Base-by-base conservation (phyloP, 768 basidiomycete species). In the Amanita pseudoporphyria region DNA sequence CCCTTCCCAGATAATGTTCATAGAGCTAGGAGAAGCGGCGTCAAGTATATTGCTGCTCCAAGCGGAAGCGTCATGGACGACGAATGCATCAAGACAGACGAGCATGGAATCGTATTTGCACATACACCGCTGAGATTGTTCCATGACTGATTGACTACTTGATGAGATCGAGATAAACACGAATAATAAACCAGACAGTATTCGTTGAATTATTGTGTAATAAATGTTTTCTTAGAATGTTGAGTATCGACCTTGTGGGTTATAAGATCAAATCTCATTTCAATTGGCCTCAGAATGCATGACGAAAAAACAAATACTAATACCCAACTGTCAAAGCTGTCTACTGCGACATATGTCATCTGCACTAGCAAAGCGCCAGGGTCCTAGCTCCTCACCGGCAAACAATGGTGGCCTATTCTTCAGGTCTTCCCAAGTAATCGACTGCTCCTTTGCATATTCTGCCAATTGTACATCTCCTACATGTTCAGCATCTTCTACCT, bases 1-100 rank as follows among this genome's bases (percentile, higher is more conserved):
- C 96, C 96, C 14, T 98, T 98, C 81, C 79, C 95, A 9, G 96
- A 99, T 62, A 99, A 98, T 58, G 95, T 99, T 30, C 88, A 97
- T 63, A 76, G 96, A 39, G 89, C 91, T 45, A 75, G 78, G 66
- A 84, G 87, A 74, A 94, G 91, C 53, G 96, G 96, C 0, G 94
- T 92, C 43, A 80, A 70, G 62, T 97, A 96, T 66, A 74, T 99
- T 41, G 92, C 91, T 21, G 92, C 94, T 6, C 86, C 89, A 2
- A 80, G 84, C 44, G 96, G 96, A 42, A 93, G 89, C 57, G 92
- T 99, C 53, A 98, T 98, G 95, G 96, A 99, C 60, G 81, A 67
- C 39, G 95, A 94, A 64, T 95, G n/a, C n/a, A n/a, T n/a, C n/a
- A n/a, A n/a, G n/a, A n/a, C n/a, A n/a, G n/a, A n/a, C n/a, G n/a